A percentile compares a stretch with the other conserved stretches of the same genome.
Evolutionary conservation across 2,329 filamentous ascomycete species (phyloP).

Genomic region (Monosporascus sp.): DNA sequence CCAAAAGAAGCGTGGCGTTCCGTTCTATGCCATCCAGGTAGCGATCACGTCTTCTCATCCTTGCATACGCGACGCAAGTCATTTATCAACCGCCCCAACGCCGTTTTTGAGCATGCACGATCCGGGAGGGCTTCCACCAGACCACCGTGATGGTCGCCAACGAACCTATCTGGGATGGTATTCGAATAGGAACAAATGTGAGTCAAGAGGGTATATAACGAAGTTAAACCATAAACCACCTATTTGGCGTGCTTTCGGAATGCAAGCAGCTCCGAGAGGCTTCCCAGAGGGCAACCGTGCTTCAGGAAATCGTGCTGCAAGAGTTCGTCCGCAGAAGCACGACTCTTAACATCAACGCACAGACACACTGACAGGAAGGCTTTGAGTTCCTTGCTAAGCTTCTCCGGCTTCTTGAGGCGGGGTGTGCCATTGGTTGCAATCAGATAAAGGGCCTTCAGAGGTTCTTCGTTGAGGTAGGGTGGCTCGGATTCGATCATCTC

Average conservation of each 20-base stretch:
- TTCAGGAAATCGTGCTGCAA: slow-evolving; percentile 91
- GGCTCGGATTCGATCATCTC: slow-evolving; percentile 99
- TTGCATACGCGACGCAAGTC: not conserved
- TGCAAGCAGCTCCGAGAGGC: slow-evolving; percentile 78
- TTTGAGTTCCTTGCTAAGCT: slow-evolving; percentile 95
- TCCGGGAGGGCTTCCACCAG: not conserved
- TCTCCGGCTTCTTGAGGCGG: slow-evolving; percentile 95
- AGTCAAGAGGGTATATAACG: not conserved
- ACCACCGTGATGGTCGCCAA: not conserved
- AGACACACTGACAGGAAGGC: slow-evolving; percentile 94
- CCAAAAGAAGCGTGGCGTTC: too few species aligned
- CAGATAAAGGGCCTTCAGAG: slow-evolving; percentile 91
- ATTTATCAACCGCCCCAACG: not conserved
- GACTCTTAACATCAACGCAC: slow-evolving; percentile 92
- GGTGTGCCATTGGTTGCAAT: slow-evolving; percentile 98
- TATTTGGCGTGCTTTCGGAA: slow-evolving; percentile 75
- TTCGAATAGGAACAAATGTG: not conserved
- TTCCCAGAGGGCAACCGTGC: slow-evolving; percentile 78
- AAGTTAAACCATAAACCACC: slow-evolving; percentile 11
- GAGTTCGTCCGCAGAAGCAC: slow-evolving; percentile 86
- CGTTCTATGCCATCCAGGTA: not conserved
- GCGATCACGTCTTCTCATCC: not conserved
- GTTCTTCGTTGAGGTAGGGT: slow-evolving; percentile 96
- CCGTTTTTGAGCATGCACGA: not conserved
- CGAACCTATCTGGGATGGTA: not conserved